Evolutionary conservation across 345 rosid species (phyloP).

Genomic region (Pugionium dolabratum): DNA sequence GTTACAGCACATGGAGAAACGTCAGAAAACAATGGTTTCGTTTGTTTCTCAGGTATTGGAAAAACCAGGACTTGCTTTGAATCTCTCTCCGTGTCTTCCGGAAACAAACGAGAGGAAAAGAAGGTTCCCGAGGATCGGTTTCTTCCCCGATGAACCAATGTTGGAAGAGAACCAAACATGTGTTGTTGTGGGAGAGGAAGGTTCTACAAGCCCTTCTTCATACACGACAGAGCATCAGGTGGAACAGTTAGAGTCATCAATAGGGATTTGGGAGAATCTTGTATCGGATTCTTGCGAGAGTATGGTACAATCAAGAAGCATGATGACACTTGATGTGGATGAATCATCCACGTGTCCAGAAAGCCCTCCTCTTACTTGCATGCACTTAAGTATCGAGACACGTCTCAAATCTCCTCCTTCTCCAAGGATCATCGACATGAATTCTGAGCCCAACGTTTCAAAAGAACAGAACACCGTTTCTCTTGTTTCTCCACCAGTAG

Average conservation of each 20-base stretch:
- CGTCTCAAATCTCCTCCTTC: conserved; percentile 55
- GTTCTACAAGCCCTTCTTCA: conserved; percentile 46
- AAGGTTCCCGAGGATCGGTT: conserved; percentile 59
- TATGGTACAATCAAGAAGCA: conserved; percentile 39
- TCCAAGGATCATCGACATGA: conserved; percentile 66
- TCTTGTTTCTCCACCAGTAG: conserved; percentile 28
- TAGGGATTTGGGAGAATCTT: conserved; percentile 77
- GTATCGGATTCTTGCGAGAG: conserved; percentile 48
- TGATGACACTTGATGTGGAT: conserved; percentile 53
- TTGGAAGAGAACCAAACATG: conserved; percentile 48
- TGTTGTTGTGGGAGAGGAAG: conserved; percentile 30
- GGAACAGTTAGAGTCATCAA: conserved; percentile 69
- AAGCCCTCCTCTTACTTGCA: conserved; percentile 63
- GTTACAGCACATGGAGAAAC: conserved; percentile 59
- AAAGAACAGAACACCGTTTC: conserved; percentile 28
- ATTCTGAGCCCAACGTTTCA: conserved; percentile 60
- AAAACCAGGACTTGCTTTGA: conserved; percentile 67
- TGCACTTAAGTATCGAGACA: conserved; percentile 53
- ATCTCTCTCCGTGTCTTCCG: conserved; percentile 45
- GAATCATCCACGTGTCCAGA: conserved; percentile 76
- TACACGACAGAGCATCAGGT: conserved; percentile 48
- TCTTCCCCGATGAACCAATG: conserved; percentile 32
- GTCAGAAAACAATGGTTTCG: conserved; percentile 65
- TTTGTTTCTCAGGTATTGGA: conserved; percentile 55
- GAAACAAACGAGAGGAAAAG: conserved; percentile 79